phyloP scores from a whole-genome alignment of 805 yeast species.

The Torulaspora delbrueckii region DNA sequence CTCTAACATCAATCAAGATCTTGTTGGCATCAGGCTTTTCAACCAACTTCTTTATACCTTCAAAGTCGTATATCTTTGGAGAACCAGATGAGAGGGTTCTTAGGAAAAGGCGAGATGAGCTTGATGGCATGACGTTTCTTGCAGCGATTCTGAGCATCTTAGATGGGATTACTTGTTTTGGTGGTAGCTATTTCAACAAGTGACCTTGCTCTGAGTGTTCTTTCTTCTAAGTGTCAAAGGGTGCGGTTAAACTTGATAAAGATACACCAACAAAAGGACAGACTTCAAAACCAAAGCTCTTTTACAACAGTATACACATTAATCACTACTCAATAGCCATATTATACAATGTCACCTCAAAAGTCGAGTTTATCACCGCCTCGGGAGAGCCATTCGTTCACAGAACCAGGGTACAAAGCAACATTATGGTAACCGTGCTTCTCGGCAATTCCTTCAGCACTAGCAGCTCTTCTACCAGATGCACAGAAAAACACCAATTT shows the following conservation, averaged over 20 bases:
- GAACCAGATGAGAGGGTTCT: conserved; percentile 19
- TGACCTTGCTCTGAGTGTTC: background rate
- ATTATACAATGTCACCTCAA: background rate
- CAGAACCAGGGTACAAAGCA: conserved; percentile 76
- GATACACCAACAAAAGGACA: background rate
- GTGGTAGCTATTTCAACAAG: background rate
- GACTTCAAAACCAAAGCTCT: background rate
- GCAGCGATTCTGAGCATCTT: conserved; percentile 2
- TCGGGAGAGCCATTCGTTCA: conserved; percentile 64
- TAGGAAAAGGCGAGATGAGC: conserved; percentile 6
- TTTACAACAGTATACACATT: background rate
- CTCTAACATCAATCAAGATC: conserved; percentile 84
- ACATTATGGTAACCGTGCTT: conserved; percentile 73
- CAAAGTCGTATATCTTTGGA: conserved; percentile 49
- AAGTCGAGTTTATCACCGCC: conserved; percentile 27
- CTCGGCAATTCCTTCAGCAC: conserved; percentile 79
- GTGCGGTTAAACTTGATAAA: background rate
- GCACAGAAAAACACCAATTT: conserved; percentile 78
- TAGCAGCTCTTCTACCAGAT: conserved; percentile 79
- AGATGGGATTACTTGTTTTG: background rate
- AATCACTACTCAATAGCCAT: background rate
- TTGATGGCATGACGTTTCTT: background rate
- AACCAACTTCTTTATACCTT: conserved; percentile 46
- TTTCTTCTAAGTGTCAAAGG: background rate
- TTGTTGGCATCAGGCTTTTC: conserved; percentile 44